Evolutionary conservation across 2,329 filamentous ascomycete species (phyloP).

Genomic region (Claviceps spartinae): DNA sequence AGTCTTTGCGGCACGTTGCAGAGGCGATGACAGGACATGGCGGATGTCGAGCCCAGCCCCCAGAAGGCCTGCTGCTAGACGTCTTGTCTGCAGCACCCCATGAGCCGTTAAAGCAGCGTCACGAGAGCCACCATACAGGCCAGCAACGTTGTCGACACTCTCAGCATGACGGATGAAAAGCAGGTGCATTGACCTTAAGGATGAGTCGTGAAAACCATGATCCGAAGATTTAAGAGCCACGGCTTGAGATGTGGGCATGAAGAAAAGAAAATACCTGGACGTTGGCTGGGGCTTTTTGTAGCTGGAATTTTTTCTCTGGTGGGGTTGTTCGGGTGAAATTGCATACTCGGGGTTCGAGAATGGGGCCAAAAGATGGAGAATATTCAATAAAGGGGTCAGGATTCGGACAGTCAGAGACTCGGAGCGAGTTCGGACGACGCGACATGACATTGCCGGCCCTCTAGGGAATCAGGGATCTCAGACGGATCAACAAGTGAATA

Average conservation of each 20-base stretch:
- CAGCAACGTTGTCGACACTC: conserved; percentile 77
- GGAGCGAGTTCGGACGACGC: too few relatives aligned
- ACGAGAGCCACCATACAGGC: conserved; percentile 63
- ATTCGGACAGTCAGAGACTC: too few relatives aligned
- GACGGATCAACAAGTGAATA: too few relatives aligned
- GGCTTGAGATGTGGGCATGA: not conserved
- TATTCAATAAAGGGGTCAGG: too few relatives aligned
- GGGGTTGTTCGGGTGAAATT: not conserved
- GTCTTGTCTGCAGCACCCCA: conserved; percentile 64
- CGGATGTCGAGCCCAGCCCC: conserved; percentile 25
- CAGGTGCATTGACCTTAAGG: conserved; percentile 26
- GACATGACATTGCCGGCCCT: too few relatives aligned
- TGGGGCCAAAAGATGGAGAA: too few relatives aligned
- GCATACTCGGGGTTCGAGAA: not conserved
- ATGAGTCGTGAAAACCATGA: not conserved
- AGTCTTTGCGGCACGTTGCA: conserved; percentile 60
- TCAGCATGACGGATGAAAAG: conserved; percentile 79
- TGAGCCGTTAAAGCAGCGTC: conserved; percentile 74
- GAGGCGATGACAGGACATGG: conserved; percentile 65
- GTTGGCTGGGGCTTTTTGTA: not conserved
- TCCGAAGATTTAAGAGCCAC: not conserved
- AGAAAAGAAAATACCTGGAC: not conserved
- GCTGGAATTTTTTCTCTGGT: not conserved
- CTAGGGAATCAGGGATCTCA: too few relatives aligned
- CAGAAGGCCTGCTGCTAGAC: conserved; percentile 51